Evolutionary conservation across 306 rosid species (phyloP), one percentile per base, ranked within the genome.

Genomic region (Delonix regia): DNA sequence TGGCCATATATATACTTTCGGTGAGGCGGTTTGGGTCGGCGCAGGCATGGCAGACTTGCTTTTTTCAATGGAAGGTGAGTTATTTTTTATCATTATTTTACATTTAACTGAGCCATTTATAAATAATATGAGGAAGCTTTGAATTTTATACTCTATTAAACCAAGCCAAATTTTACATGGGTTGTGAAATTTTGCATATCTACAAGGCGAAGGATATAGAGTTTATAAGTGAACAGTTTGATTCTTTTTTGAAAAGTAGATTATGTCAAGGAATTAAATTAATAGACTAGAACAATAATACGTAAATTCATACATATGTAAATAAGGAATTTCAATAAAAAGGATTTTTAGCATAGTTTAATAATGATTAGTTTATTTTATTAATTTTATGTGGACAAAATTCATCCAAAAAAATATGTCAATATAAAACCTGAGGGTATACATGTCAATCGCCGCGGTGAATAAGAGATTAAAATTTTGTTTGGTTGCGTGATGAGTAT

Each of bases 1-100:
- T 62, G 7, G 0, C 13, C 1, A 28, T 9, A 4, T n/a, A 18
- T 63, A 8, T 19, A 7, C 71, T 66, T 66, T 66, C 52, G 48
- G 49, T 3, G 34, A 27, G 74, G 53, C 27, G 53, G 76, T 33
- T 78, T 36, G 24, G 76, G 62, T n/a, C 12, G 75, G 51, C 51
- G 22, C 36, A 4, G 55, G 39, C 57, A 8, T 18, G 10, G 38
- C 21, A 21, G 63, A 36, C 9, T 61, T 12, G 6, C 25, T 15
- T 68, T 55, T 49, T 39, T n/a, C 59, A 62, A 42, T 7, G 36
- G 38, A 44, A 28, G 27, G 61, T 71, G 15, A 69, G n/a, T 28
- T 14, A 59, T 14, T 60, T 60, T 60, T 28, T 41, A n/a, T 60
- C n/a, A 28, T 27, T 6, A 60, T 27, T 8, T 28, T 19, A 13